Base-by-base conservation (phyloP, 2,329 filamentous ascomycete species). In the Fusarium newnesense region DNA sequence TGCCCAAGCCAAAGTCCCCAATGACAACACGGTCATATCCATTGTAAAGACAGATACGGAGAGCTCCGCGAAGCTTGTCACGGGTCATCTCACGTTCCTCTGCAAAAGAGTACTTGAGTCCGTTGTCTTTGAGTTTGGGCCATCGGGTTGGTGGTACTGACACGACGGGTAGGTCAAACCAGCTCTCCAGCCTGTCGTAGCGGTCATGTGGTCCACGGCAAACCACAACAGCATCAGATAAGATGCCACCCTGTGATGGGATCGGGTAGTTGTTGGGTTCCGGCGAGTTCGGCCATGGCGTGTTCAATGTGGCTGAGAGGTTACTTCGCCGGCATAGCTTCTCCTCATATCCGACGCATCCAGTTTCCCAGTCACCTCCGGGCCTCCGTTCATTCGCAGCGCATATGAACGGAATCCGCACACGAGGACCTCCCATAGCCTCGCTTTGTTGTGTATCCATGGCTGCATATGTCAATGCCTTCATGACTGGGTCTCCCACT, bases 291-390 rank as follows among this genome's bases (percentile, higher is more conserved):
- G 86, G 83, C 69, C 86, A 90, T 4, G 91, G 90, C 50, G 88
- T 91, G 28, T 86, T 87, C 54, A 95, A 85, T 7, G 91, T 90
- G 24, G 91, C 90, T 10, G 91, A 91, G 39, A 95, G 87, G 72
- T 92, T 94, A 83, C 92, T 94, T 75, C 93, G 87, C 68, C 93
- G 87, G 77, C 92, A 93, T 42, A 95, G 87, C 73, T 91, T 91
- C 81, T 95, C 93, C 83, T 85, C 84, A 68, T 85, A 84, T 39
- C 84, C 83, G 6, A 83, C 80, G 18, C 83, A 85, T 69, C 86
- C 87, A 11, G 87, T 92, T 76, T 94, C 92, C 93, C 93, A 95
- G 79, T 95, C 92, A n/a, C 93, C 93, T 15, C 93, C 93, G 1
- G 93, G 87, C 42, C 92, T 87, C 78, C 92, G 93, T 79, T 95